Conservation (phyloP, 768 basidiomycete species). For the Amanita jacksonii region DNA sequence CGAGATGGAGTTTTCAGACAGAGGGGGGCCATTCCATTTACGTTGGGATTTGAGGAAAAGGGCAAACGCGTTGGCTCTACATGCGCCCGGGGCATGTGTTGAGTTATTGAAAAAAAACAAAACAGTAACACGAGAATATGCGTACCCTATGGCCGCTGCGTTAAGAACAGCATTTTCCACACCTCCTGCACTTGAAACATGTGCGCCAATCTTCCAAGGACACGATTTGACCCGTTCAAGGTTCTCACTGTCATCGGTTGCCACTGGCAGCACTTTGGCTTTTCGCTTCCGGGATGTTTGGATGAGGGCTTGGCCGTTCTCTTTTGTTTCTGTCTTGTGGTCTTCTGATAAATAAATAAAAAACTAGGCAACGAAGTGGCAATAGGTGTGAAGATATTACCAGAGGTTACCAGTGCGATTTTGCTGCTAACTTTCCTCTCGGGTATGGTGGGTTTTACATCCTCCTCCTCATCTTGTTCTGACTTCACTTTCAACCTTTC, state of each 20-base stretch:
- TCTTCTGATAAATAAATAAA: not conserved
- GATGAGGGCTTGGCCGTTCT: not conserved
- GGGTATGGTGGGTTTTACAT: not conserved
- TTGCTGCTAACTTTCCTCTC: not conserved
- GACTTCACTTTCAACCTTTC: not conserved
- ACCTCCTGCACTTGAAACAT: conserved; percentile 76
- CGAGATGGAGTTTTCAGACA: conserved; percentile 40
- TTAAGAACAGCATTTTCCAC: conserved; percentile 65
- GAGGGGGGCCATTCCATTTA: conserved; percentile 63
- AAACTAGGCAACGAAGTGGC: not conserved
- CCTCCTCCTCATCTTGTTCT: not conserved
- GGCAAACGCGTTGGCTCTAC: conserved; percentile 77
- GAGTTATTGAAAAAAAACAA: not conserved
- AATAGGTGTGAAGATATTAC: not conserved
- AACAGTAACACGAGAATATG: too few species aligned
- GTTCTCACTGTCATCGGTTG: conserved; percentile 14
- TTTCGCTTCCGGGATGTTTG: conserved; percentile 11
- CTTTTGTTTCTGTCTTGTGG: not conserved
- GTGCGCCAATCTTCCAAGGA: conserved; percentile 71
- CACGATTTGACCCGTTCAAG: conserved; percentile 24
- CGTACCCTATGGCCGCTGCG: conserved; percentile 61
- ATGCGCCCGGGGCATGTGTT: too few species aligned
- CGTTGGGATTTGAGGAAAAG: conserved; percentile 80
- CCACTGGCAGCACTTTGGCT: conserved; percentile 5
- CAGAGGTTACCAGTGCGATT: not conserved